Base-by-base conservation (phyloP, 257 asterid species). In the Solanum rostratum region DNA sequence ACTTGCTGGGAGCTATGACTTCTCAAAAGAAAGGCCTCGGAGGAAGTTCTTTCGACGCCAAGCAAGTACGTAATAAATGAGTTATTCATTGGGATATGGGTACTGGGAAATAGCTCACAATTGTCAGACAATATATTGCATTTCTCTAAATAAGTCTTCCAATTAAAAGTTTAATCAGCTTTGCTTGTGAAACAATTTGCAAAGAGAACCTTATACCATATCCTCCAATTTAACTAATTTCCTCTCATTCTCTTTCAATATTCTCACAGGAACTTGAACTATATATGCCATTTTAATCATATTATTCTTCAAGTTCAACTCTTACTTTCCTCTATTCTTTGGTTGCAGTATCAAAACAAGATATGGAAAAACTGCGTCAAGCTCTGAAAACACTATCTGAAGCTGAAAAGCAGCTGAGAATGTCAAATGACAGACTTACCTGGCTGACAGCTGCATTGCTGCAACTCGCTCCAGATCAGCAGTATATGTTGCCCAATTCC, bases 401-500 rank as follows among this genome's bases (percentile, higher is more conserved):
- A 89, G 97, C 99, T 33, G 99, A 97, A 88, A 95, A 97, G 93
- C 98, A 97, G 93, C 90, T 97, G 88, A 93, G 99, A 89, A 88
- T 92, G 81, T 93, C 99, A 10, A 93, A 88, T 55, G 99, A 95
- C 90, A 90, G 90, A 89, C 90, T 93, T 65, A 97, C 99, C 41
- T 97, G 99, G 99, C 93, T 97, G 80, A 97, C 99, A 3, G 99
- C 98, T 39, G 98, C 98, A 30, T 85, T 97, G 80, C 88, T 97
- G 87, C 99, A 97, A 87, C 94, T 97, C 86, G 99, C 98, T 69
- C 98, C 98, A 6, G 99, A 97, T 88, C 97, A 92, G 83, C 98
- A 94, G 84, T 94, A 93, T 84, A 85, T 90, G 86, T 83, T 92
- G 45, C 97, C 94, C 43, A 86, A 87, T 90, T 94, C 98, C 68